Conservation (phyloP, 2,329 filamentous ascomycete genomes). For the Botryotinia globosa region DNA sequence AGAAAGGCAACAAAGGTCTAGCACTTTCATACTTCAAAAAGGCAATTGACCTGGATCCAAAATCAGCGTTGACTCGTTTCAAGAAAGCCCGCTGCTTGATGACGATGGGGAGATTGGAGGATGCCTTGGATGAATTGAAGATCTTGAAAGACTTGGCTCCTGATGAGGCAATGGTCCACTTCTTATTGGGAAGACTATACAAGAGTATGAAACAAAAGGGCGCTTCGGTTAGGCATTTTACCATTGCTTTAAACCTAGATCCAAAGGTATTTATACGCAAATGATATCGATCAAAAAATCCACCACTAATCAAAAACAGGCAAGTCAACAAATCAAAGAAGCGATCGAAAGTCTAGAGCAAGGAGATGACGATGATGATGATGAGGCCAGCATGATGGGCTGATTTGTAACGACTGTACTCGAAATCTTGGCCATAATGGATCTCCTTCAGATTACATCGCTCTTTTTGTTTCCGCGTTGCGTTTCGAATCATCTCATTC, state of each 20-base stretch:
- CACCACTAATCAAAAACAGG: slow-evolving; percentile 50
- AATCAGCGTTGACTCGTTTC: slow-evolving; percentile 80
- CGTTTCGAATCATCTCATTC: background rate
- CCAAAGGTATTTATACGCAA: slow-evolving; percentile 68
- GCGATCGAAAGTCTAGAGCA: slow-evolving; percentile 85
- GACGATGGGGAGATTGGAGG: slow-evolving; percentile 65
- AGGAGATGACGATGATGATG: slow-evolving; percentile 41
- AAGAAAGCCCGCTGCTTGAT: slow-evolving; percentile 88
- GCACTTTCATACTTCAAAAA: slow-evolving; percentile 81
- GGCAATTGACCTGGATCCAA: slow-evolving; percentile 78
- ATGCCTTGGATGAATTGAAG: slow-evolving; percentile 78
- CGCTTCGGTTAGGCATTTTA: slow-evolving; percentile 88
- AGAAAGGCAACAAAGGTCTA: slow-evolving; percentile 78
- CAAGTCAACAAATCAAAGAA: slow-evolving; percentile 91
- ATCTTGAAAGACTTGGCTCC: slow-evolving; percentile 88
- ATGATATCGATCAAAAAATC: slow-evolving; percentile 30
- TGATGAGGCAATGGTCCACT: slow-evolving; percentile 94
- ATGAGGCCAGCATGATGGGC: slow-evolving; percentile 54
- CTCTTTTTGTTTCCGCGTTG: background rate
- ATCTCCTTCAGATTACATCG: background rate
- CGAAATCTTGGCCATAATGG: background rate
- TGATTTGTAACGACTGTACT: background rate
- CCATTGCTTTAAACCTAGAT: slow-evolving; percentile 90
- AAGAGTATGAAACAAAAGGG: slow-evolving; percentile 69
- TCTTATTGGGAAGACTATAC: slow-evolving; percentile 83